These are phyloP conservation scores for Mimosa bimucronata DNA, from an alignment of 306 rosid genomes.

Conservation along the genomic window DNA sequence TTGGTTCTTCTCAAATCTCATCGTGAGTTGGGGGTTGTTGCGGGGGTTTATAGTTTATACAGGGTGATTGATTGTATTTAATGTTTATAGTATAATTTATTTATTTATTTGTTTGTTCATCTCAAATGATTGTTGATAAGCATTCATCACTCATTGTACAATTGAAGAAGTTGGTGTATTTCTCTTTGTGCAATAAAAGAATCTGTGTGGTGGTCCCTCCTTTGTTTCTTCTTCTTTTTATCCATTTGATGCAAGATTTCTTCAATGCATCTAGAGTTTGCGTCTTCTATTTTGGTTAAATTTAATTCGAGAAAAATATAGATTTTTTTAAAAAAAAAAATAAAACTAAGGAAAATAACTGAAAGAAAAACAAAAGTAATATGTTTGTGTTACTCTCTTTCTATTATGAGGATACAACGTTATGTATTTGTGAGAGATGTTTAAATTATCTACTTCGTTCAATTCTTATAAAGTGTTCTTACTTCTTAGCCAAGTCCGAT, in stretches of 20 bases:
- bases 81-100: constrained; percentile 20
- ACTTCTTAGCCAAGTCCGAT: neutral
- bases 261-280: too few species aligned
- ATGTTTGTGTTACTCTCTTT: neutral
- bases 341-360: too few species aligned
- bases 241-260: too few species aligned
- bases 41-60: constrained; percentile 18
- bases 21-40: constrained; percentile 42
- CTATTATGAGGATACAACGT: neutral
- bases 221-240: constrained; percentile 17
- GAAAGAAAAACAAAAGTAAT: too few species aligned
- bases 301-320: neutral
- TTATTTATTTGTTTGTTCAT: constrained; percentile 8
- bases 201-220: constrained; percentile 18
- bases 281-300: neutral
- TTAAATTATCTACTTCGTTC: neutral
- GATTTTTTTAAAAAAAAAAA: neutral
- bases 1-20: constrained; percentile 37
- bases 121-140: constrained; percentile 31
- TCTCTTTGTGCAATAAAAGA: constrained; percentile 23
- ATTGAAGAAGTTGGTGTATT: neutral
- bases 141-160: constrained; percentile 21
- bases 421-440: neutral
- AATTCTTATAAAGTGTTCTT: neutral
- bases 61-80: constrained; percentile 12